These are phyloP conservation scores for Cutaneotrichosporon sp. DNA, from an alignment of 1,284 basidiomycete species.

Conservation along the genomic window DNA sequence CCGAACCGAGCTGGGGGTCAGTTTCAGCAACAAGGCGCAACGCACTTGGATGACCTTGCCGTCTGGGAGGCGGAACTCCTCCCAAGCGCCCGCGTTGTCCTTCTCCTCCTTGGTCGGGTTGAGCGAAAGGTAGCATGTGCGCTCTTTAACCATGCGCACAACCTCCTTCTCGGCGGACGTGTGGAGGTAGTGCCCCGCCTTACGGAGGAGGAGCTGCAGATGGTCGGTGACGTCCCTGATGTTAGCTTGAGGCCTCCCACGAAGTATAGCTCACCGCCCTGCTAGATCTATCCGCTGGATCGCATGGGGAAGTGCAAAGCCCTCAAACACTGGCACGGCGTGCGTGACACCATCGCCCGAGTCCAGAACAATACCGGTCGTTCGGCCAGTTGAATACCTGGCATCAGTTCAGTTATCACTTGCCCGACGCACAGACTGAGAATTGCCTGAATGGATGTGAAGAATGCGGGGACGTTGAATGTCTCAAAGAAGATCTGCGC, in stretches of 20 bases:
- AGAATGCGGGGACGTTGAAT: constrained; percentile 97
- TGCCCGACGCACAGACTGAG: constrained; percentile 69
- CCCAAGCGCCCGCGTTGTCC: constrained; percentile 65
- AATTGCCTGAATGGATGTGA: constrained; percentile 95
- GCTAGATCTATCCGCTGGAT: constrained; percentile 94
- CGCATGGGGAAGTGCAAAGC: constrained; percentile 98
- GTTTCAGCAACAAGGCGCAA: constrained; percentile 25
- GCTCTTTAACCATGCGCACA: constrained; percentile 96
- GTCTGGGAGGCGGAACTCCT: constrained; percentile 92
- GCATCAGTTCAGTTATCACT: not conserved
- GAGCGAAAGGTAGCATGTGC: constrained; percentile 89
- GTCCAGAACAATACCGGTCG: constrained; percentile 96
- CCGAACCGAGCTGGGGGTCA: constrained; percentile 73
- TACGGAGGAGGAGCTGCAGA: constrained; percentile 86
- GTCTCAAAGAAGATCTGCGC: constrained; percentile 99
- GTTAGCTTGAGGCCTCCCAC: constrained; percentile 9
- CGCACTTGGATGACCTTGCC: constrained; percentile 85
- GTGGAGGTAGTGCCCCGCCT: constrained; percentile 89
- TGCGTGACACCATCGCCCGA: constrained; percentile 99
- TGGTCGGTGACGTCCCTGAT: constrained; percentile 91
- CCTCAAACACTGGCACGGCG: constrained; percentile 97
- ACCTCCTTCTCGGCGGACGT: constrained; percentile 97
- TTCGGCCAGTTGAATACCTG: constrained; percentile 98
- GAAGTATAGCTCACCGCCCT: constrained; percentile 60
- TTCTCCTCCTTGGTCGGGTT: constrained; percentile 95